Evolutionary conservation across 2,329 filamentous ascomycete species (phyloP), one percentile per base, ranked within the genome.

Genomic region (Cadophora sp.): DNA sequence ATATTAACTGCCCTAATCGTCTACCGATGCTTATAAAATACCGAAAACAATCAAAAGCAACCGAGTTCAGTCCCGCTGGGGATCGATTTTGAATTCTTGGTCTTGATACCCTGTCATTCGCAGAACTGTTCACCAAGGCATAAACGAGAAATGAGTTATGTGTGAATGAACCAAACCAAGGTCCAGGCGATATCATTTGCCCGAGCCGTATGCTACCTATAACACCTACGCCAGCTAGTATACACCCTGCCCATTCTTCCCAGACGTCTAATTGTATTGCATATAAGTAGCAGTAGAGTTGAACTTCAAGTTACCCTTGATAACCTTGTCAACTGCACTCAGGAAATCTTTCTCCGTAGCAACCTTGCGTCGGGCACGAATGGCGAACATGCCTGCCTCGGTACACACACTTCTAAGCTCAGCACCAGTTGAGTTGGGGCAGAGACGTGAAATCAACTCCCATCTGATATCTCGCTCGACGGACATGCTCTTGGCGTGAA

Each of bases 401-500:
- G 96, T 99, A 73, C 96, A 97, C 68, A 99, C 96, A 83, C 93
- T 97, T 76, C 96, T 89, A 79, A 99, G 82, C 81, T 99, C 96
- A 60, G 96, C 96, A 83, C 96, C 96, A 0, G 96, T 99, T 62
- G 94, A 92, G 82, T 99, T 99, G 73, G 96, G 96, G 83, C 96
- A 99, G 71, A 99, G 86, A 75, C 96, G 91, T 22, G 94, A 97
- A 78, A 99, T 98, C 72, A 99, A 87, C 83, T 99, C 96, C 96
- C 96, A 99, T 81, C 96, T 89, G 77, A 99, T 99, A 78, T 99
- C 96, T 62, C 96, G 89, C 87, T 99, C 96, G 45, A 99, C 96
- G 20, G 94, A 97, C 96, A 99, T 99, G 79, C 93, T 97, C 91
- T 98, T 99, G 76, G 96, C 96, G 83, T 98, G 96, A 76, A 99